Conservation (phyloP, 139 green algal species). For the Chlamydomonas incerta region DNA sequence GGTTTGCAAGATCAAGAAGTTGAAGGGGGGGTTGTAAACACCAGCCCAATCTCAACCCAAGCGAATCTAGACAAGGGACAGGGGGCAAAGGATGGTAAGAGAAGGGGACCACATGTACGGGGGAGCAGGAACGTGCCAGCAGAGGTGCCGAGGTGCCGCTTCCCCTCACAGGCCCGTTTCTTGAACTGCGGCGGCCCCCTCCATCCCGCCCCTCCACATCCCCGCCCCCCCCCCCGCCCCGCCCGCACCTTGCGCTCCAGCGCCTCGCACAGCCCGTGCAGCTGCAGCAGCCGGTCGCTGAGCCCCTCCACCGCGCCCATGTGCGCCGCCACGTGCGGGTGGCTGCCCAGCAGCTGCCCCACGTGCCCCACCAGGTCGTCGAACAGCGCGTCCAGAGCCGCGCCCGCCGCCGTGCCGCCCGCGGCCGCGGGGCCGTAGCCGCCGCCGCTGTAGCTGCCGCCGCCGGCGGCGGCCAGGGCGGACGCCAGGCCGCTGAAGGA, state of each 20-base stretch:
- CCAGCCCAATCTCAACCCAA: no score
- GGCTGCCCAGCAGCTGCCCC: conserved; percentile 5
- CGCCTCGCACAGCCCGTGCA: conserved; percentile 16
- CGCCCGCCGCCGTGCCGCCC: background rate
- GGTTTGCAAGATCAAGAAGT: background rate
- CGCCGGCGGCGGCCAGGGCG: background rate
- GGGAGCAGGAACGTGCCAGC: no score
- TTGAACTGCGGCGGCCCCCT: no score
- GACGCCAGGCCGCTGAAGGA: background rate
- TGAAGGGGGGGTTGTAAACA: no score
- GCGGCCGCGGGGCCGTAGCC: background rate
- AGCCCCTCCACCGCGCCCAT: conserved; percentile 29
- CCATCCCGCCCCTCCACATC: no score
- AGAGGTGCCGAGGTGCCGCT: no score
- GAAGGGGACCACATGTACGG: background rate
- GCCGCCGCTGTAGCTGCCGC: background rate
- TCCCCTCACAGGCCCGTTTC: no score
- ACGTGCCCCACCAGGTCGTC: conserved; percentile 20
- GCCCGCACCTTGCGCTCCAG: conserved; percentile 32
- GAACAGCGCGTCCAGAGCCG: background rate
- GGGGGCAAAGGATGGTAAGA: background rate
- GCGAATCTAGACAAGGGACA: no score
- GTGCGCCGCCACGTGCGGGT: conserved; percentile 27
- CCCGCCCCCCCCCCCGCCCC: background rate
- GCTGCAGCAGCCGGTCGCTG: conserved; percentile 16